Evolutionary conservation across 23 red algal species (phyloP).

Genomic region (Pyropia yezoensis): DNA sequence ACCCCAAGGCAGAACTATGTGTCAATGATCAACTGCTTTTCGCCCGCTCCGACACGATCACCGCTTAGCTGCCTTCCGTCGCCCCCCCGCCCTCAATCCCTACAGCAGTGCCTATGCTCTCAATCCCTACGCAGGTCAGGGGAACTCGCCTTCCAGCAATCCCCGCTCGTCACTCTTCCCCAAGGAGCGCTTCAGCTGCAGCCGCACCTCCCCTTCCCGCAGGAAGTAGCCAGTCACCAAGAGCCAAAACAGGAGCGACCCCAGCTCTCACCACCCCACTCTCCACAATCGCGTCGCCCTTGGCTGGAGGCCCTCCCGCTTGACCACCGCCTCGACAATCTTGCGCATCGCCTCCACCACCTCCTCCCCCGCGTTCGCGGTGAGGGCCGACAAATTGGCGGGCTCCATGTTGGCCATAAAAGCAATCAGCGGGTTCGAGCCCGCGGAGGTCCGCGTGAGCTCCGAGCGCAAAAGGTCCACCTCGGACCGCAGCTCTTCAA

Average conservation of each 20-base stretch:
- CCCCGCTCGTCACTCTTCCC: neutral
- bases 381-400: constrained; percentile 67
- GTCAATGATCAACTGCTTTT: too few species aligned
- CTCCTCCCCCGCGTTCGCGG: constrained; percentile 74
- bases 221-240: constrained; percentile 84
- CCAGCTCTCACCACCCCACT: constrained; percentile 60
- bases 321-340: constrained; percentile 52
- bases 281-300: constrained; percentile 37
- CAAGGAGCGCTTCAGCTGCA: constrained; percentile 61
- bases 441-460: constrained; percentile 42
- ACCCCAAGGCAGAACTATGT: too few species aligned
- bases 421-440: constrained; percentile 66
- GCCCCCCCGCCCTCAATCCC: too few species aligned
- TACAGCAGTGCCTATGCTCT: too few species aligned
- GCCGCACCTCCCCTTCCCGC: constrained; percentile 79
- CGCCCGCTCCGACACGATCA: too few species aligned
- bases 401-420: constrained; percentile 84
- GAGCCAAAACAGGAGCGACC: constrained; percentile 79
- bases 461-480: constrained; percentile 58
- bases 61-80: too few species aligned
- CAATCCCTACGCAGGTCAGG: too few species aligned
- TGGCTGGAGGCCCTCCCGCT: constrained; percentile 35
- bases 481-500: constrained; percentile 54
- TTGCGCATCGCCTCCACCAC: constrained; percentile 95
- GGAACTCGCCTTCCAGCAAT: too few species aligned